Base-by-base conservation (phyloP, 2,329 filamentous ascomycete genomes). In the Pleurostoma richardsiae region DNA sequence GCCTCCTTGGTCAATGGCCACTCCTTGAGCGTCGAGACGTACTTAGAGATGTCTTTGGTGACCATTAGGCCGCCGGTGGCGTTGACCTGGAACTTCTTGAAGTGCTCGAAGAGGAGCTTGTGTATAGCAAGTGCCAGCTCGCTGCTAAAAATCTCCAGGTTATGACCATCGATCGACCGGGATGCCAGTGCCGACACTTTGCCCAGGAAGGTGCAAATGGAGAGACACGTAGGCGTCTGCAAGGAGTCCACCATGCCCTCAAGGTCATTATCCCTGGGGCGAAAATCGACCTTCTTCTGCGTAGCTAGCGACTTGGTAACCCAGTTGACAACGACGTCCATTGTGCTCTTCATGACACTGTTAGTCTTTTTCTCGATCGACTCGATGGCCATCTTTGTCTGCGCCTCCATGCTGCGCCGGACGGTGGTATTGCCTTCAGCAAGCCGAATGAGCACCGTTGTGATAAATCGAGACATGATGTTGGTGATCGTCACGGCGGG, bases 31-130 rank as follows among this genome's bases (percentile, higher is more conserved):
- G 95, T 82, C 50, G 91, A 86, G 6, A 88, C 87, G 65, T 99
- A 99, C 62, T 90, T 90, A 33, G 90, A 89, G 64, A 97, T 91
- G 63, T 99, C 94, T 70, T 97, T 95, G 33, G 87, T 92, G 29
- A 97, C 89, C 80, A 96, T 94, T 41, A 99, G 80, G 3, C 90
- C 94, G 51, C 94, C 94, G 0, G 92, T 91, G 39, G 91, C 89
- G 56, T 90, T 96, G 54, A 99, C 90, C 50, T 86, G 83, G 70
- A 95, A 99, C 59, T 89, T 90, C 60, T 95, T 94, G 69, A 97
- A 89, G 68, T 99, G 94, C 52, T 94, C 88, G 52, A 99, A 83
- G 4, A 99, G 78, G 7, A 95, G 79, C 43, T 78, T 72, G 54
- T 91, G 84, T 33, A 96, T 76, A 7, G 86, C 85, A 10, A 91